These are phyloP conservation scores for Furcasterigmium sp. DNA, from an alignment of 2,329 filamentous ascomycete genomes.

Conservation along the genomic window DNA sequence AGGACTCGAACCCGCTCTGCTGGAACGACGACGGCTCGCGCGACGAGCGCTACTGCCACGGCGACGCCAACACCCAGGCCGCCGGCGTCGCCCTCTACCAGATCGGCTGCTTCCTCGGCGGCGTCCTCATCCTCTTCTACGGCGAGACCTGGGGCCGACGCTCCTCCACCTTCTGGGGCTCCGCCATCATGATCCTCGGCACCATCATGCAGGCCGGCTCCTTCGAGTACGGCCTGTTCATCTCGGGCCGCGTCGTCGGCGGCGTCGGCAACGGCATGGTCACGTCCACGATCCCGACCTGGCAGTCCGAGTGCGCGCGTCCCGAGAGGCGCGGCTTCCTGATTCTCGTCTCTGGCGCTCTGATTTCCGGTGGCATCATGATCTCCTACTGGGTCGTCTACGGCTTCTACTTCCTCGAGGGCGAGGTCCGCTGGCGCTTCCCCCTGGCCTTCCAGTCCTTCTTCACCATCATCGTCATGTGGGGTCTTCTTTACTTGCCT, in stretches of 20 bases:
- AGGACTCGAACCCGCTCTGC: constrained; percentile 17
- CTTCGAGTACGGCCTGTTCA: constrained; percentile 18
- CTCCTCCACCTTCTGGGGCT: constrained; percentile 25
- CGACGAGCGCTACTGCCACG: constrained; percentile 16
- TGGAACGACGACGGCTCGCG: constrained; percentile 15
- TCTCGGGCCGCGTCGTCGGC: constrained; percentile 17
- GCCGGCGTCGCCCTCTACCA: constrained; percentile 21
- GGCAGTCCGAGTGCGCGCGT: constrained; percentile 21
- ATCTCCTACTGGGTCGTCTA: constrained; percentile 25
- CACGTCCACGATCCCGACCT: constrained; percentile 21
- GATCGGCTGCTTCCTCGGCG: constrained; percentile 22
- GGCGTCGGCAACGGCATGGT: constrained; percentile 22
- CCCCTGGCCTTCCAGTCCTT: constrained; percentile 24
- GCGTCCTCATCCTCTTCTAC: constrained; percentile 20
- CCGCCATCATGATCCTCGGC: constrained; percentile 22
- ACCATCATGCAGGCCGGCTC: constrained; percentile 18
- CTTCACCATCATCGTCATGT: constrained; percentile 25
- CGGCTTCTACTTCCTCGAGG: constrained; percentile 23
- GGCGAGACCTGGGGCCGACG: constrained; percentile 23
- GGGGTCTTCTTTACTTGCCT: constrained; percentile 25
- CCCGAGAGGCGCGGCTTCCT: constrained; percentile 20
- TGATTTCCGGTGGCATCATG: constrained; percentile 22
- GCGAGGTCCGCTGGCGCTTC: constrained; percentile 24
- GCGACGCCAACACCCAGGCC: constrained; percentile 20
- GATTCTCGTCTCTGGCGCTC: constrained; percentile 19